Percentiles rank a stretch among this genome's conserved stretches.
These are phyloP conservation scores for Suillus variegatus DNA, from an alignment of 768 basidiomycete genomes.

Conservation along the genomic window DNA sequence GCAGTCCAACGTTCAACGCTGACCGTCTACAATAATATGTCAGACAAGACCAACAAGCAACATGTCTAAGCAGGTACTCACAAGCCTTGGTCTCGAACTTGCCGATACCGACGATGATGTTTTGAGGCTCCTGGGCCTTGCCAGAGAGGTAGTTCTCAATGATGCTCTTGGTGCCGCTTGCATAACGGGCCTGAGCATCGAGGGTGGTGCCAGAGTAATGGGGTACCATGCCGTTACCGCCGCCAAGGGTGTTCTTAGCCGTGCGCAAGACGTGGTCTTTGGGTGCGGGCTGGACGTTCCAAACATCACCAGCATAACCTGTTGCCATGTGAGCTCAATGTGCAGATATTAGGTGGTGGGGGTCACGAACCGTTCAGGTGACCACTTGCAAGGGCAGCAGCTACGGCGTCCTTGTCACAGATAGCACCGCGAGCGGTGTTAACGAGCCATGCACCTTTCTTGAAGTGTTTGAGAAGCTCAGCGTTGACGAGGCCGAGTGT, in stretches of 20 bases:
- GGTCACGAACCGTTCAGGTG: conserved; percentile 56
- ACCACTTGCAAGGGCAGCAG: conserved; percentile 75
- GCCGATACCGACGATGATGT: conserved; percentile 79
- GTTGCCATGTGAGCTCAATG: background rate
- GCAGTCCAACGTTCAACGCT: conserved; percentile 10
- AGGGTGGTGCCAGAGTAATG: conserved; percentile 89
- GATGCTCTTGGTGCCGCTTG: conserved; percentile 67
- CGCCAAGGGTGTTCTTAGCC: conserved; percentile 77
- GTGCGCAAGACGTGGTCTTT: conserved; percentile 85
- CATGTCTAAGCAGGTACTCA: conserved; percentile 21
- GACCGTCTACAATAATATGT: conserved; percentile 10
- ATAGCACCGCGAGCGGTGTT: conserved; percentile 95
- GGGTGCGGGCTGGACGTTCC: conserved; percentile 88
- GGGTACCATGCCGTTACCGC: conserved; percentile 89
- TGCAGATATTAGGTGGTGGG: background rate
- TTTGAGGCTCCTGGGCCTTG: conserved; percentile 71
- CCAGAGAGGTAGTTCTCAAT: conserved; percentile 66
- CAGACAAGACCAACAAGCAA: background rate
- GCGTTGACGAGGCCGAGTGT: conserved; percentile 80
- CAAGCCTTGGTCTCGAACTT: conserved; percentile 51
- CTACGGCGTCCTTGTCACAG: conserved; percentile 81
- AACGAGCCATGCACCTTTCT: conserved; percentile 90
- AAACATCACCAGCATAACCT: conserved; percentile 61
- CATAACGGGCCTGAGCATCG: conserved; percentile 88
- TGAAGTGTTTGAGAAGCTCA: conserved; percentile 84